phyloP scores from a whole-genome alignment of 257 asterid species.

The Rehmannia glutinosa region DNA sequence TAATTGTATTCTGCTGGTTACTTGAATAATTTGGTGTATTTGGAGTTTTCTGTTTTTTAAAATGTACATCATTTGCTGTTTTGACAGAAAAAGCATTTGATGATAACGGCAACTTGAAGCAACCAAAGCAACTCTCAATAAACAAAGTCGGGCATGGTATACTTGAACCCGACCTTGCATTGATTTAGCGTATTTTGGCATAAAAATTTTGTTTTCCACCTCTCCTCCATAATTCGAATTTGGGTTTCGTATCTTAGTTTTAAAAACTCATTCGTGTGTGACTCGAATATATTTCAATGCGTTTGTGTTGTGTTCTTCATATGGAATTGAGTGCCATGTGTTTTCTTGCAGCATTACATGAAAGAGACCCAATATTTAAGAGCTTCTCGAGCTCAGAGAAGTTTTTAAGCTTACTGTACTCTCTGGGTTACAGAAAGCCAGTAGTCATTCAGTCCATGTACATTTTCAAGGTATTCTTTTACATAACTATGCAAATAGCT shows the following conservation, averaged over 20 bases:
- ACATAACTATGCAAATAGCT: not conserved
- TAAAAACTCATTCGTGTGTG: not conserved
- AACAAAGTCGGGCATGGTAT: conserved; percentile 92
- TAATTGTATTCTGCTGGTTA: not conserved
- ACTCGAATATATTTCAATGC: not conserved
- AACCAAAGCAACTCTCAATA: conserved; percentile 70
- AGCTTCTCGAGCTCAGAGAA: conserved; percentile 63
- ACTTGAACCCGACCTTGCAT: not conserved
- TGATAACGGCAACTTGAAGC: conserved; percentile 68
- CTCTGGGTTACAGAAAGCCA: conserved; percentile 60
- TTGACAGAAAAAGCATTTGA: conserved; percentile 79
- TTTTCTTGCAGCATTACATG: conserved; percentile 56
- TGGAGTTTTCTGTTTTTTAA: not conserved
- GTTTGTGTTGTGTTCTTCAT: not conserved
- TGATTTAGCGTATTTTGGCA: not conserved
- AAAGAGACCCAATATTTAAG: conserved; percentile 58
- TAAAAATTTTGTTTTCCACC: not conserved
- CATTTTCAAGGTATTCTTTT: conserved; percentile 58
- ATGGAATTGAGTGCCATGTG: not conserved
- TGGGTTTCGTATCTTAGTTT: not conserved
- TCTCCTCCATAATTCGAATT: not conserved
- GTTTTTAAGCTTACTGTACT: conserved; percentile 40
- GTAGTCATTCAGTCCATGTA: conserved; percentile 69
- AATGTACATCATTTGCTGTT: not conserved
- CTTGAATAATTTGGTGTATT: not conserved